These are phyloP conservation scores for Lagenidium giganteum DNA, from an alignment of 352 stramenopile species.

Conservation along the genomic window DNA sequence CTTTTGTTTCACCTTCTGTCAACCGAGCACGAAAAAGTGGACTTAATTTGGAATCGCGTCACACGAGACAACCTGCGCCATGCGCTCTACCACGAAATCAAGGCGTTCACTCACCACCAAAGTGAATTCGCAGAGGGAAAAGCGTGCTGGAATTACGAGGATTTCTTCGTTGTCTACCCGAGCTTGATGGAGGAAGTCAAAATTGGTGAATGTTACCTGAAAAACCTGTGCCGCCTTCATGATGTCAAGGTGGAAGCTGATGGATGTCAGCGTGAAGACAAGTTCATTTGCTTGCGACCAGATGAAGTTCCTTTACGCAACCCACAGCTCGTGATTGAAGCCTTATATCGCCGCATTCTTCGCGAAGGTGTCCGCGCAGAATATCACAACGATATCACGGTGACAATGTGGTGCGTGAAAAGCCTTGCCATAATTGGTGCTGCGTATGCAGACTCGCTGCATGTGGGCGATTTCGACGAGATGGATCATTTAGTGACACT, in stretches of 20 bases:
- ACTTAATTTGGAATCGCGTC: constrained; percentile 93
- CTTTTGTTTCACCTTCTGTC: constrained; percentile 93
- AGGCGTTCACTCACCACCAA: constrained; percentile 75
- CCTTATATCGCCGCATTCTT: constrained; percentile 69
- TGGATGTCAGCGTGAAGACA: too few relatives aligned
- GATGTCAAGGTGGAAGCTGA: not conserved
- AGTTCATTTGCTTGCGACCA: constrained; percentile 34
- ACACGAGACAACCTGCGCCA: constrained; percentile 87
- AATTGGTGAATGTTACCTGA: constrained; percentile 90
- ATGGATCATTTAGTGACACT: constrained; percentile 59
- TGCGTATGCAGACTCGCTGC: constrained; percentile 30
- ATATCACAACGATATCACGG: constrained; percentile 54
- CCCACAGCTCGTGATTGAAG: constrained; percentile 40
- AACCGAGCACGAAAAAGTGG: constrained; percentile 88
- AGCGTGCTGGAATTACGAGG: constrained; percentile 95
- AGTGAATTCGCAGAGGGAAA: constrained; percentile 55
- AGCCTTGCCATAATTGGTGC: constrained; percentile 56
- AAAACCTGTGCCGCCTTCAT: constrained; percentile 40
- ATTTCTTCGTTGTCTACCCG: constrained; percentile 91
- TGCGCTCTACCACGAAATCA: constrained; percentile 80
- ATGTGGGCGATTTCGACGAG: constrained; percentile 58
- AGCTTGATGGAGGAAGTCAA: constrained; percentile 84
- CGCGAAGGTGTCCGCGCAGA: constrained; percentile 74
- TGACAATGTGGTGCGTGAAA: constrained; percentile 56
- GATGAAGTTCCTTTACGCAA: constrained; percentile 57